Base-by-base conservation (phyloP, 768 basidiomycete genomes). In the Aureoboletus auriporus region DNA sequence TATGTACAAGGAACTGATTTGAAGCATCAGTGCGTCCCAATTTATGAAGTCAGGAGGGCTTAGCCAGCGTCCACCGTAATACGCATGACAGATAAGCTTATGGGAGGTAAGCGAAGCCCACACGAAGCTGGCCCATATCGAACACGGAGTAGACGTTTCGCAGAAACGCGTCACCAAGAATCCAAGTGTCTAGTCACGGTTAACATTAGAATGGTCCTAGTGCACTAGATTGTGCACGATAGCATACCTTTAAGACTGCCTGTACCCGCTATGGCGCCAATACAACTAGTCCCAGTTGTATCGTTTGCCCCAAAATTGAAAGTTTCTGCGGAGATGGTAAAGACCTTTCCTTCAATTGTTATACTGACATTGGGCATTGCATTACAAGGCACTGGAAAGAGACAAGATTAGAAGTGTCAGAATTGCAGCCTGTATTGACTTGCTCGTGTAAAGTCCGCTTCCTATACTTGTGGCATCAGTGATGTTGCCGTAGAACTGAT, bases 61-160 rank as follows among this genome's bases (percentile, higher is more conserved):
- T 23, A 23, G 29, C 50, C 39, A 14, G 47, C 49, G 51, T 8
- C 29, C 34, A 9, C 29, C 26, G 40, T n/a, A 13, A 39, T 29
- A 31, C 27, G 6, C 1, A 23, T 7, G 3, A 30, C n/a, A 6
- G 4, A 33, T 33, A 23, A 44, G 29, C 31, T 64, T 50, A 62
- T 42, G 54, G 54, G 35, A 65, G 58, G 9, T 53, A 35, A 33
- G 75, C 74, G 52, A 76, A 75, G 5, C 75, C 73, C n/a, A 76
- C 70, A 29, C 57, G 63, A 4, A 35, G 45, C n/a, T 67, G 62
- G 5, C 65, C 71, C 16, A 71, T 47, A 52, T 77, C 72, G 53
- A 77, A 78, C 10, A 64, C 62, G 8, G 74, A 66, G 52, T 75
- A 80, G 26, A 76, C 73, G 44, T 72, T 75, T 54, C 64, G 69